Evolutionary conservation across 371 early-diverging fungal species (phyloP), one percentile per base, ranked within the genome.

Genomic region (Conidiobolus incongruus): DNA sequence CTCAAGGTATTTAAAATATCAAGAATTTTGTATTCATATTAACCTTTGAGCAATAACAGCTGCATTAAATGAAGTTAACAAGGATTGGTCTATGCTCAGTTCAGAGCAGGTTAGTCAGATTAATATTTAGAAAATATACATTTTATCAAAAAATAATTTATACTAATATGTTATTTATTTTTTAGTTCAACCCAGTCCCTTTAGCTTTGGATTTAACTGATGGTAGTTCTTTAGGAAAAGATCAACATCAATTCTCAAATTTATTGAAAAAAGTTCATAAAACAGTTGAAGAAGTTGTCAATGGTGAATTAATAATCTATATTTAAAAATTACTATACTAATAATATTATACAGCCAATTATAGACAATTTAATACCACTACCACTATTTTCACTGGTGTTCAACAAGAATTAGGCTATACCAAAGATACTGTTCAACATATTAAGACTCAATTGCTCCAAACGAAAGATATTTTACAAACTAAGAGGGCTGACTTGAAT

Each of bases 171-270:
- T n/a, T n/a, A n/a, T n/a, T n/a, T n/a, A n/a, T n/a, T n/a, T n/a
- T n/a, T n/a, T n/a, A n/a, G 83, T 88, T 87, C 59, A 88, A 89
- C 62, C 87, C 91, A 21, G 83, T 90, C 0, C 72, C 85, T 3
- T 59, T 83, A 37, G 82, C 91, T 13, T 56, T 93, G 16, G 75
- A 77, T 22, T 55, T 93, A 42, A 72, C 87, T 68, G 91, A 93
- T 52, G 68, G 73, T 28, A 82, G 86, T 56, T 77, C 80, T 1
- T 62, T 77, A 28, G 83, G 86, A 7, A 66, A 72, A 30, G 83
- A 82, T 56, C 77, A 78, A 46, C 62, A 70, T 16, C 66, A 70
- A 40, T 93, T 91, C 53, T 59, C 62, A 34, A 51, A 64, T 19
- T 68, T 79, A 39, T 62, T 77, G 12, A 58, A 65, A n/a, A 65